Base-by-base conservation (phyloP, 257 asterid species). In the Fraxinus americana region DNA sequence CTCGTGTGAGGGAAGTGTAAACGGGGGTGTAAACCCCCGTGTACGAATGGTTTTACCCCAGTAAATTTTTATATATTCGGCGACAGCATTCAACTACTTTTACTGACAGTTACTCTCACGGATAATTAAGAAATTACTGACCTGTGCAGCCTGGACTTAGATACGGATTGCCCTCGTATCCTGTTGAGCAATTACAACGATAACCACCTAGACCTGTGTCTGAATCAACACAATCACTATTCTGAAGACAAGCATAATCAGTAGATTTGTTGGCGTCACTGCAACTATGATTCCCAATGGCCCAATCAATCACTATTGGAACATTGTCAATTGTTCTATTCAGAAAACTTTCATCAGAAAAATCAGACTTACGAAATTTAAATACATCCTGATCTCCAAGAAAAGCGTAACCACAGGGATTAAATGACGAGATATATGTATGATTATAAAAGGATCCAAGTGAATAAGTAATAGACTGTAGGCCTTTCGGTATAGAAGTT, bases 321-420 rank as follows among this genome's bases (percentile, higher is more conserved):
- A 82, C 81, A 48, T 29, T 77, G 2, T 73, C 70, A 6, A 0
- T 29, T 5, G 83, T 77, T 76, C 80, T 70, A 29, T 80, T 75
- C 14, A 6, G 25, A 7, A 9, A 39, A 71, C 59, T 50, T 3
- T 19, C 12, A 32, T 81, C 88, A 2, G 0, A 30, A 4, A 86
- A 71, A 61, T 88, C 86, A 0, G 74, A 54, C 1, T 71, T 12
- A 11, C 70, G 48, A n/a, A 86, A 88, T 1, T 13, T 35, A 3
- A 71, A 84, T 29, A 76, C 65, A 4, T 80, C 78, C 10, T 77
- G 74, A 38, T 86, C 88, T 13, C 84, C 92, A 14, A 88, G 72
- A 66, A 84, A 88, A 5, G 87, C 71, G 38, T 88, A 27, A 0
- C 87, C 84, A 72, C 91, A 88, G 12, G 77, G 85, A 25, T 77